Evolutionary conservation across 225 moss, liverwort and hornwort species (phyloP), one percentile per base, ranked within the genome.

Genomic region (Physcomitrellopsis africana): DNA sequence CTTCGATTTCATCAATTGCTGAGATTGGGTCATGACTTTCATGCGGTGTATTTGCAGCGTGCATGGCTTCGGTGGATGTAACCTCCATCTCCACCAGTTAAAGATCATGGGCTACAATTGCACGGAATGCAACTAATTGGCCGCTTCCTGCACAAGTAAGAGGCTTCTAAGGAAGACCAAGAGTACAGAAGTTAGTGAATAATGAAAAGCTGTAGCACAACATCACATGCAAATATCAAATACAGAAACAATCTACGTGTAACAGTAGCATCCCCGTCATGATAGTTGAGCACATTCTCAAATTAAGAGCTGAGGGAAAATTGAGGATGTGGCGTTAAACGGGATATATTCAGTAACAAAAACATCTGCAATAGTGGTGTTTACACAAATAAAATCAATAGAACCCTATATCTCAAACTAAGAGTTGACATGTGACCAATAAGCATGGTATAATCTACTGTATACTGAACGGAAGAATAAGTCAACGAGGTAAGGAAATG

Each of bases 61-160:
- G 80, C 77, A 80, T 74, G 54, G n/a, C 67, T 81, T 44, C 51
- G 70, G 51, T 37, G 77, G 67, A 51, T 77, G 61, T 58, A 62
- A 18, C 63, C 74, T 65, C 74, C 78, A 81, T 24, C 54, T 47
- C 68, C 79, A 63, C 55, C 60, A 67, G 11, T 43, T 73, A 48
- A 14, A 74, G 26, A 77, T 74, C 81, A 84, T 78, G 67, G 13
- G 71, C 57, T 7, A 67, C 44, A 45, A 24, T 51, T 27, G n/a
- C 56, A 65, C 55, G 9, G 37, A 46, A 77, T 24, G 44, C n/a
- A 69, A 27, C 60, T n/a, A 51, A 37, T 45, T 41, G 18, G 7
- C 43, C 42, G 63, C 29, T 51, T 71, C 61, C 84, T 84, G 77
- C 18, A 44, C 37, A 54, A 68, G 37, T 22, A 0, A 1, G 49